A percentile compares a stretch with the other conserved stretches of the same genome.
Evolutionary conservation across 192 early-diverging fungal genomes (phyloP).

Genomic region (Paraglomus occultum): DNA sequence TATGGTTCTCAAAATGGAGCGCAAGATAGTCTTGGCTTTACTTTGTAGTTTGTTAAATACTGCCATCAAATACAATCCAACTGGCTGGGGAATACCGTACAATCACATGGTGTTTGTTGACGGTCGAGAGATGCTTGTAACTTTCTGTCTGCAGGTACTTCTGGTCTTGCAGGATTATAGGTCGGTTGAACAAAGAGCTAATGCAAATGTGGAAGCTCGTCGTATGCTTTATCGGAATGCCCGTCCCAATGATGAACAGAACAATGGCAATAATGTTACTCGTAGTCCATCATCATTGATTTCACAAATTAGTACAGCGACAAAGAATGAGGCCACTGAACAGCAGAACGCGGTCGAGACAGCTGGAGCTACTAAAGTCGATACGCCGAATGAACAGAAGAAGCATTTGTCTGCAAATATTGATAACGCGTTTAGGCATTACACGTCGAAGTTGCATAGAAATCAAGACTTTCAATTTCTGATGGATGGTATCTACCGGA

Average conservation of each 20-base stretch:
- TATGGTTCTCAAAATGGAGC: constrained; percentile 56
- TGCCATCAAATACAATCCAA: constrained; percentile 73
- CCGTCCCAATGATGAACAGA: too few species aligned
- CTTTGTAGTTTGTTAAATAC: constrained; percentile 89
- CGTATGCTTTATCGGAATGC: too few species aligned
- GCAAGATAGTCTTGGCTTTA: constrained; percentile 70
- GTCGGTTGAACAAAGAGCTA: constrained; percentile 31
- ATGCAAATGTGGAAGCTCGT: not conserved
- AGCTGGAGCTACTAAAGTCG: not conserved
- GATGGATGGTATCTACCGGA: constrained; percentile 71
- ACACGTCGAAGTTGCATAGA: constrained; percentile 78
- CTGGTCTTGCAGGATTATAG: constrained; percentile 73
- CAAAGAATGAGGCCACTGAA: not conserved
- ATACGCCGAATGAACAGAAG: not conserved
- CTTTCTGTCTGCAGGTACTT: constrained; percentile 66
- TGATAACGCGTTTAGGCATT: constrained; percentile 77
- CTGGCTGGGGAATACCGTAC: constrained; percentile 88
- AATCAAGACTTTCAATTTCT: constrained; percentile 82
- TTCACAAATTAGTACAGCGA: too few species aligned
- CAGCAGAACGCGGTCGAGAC: not conserved
- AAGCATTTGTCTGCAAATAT: constrained; percentile 10
- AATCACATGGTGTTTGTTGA: constrained; percentile 79
- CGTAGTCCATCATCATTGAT: too few species aligned
- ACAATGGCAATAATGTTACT: too few species aligned
- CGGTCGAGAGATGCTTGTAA: constrained; percentile 68